Percentiles rank a stretch among this genome's conserved stretches.
These are phyloP conservation scores for Lepidium didymum DNA, from an alignment of 345 rosid species.

Conservation along the genomic window DNA sequence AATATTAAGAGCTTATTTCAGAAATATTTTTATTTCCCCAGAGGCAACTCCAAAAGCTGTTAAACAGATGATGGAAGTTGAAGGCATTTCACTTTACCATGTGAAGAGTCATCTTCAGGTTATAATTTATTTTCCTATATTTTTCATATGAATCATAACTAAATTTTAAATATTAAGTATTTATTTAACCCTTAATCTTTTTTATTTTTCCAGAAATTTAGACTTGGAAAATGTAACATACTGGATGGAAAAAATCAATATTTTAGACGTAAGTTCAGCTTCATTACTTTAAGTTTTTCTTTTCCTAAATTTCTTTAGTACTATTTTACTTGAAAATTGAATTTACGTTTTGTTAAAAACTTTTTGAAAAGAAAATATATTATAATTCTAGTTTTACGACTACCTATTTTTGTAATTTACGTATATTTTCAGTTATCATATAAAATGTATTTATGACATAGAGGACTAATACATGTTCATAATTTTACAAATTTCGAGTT, in stretches of 20 bases:
- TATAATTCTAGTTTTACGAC: neutral
- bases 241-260: neutral
- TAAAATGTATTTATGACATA: neutral
- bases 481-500: neutral
- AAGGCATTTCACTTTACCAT: constrained; percentile 27
- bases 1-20: neutral
- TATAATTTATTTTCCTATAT: neutral
- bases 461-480: neutral
- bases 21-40: neutral
- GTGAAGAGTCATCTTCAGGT: constrained; percentile 31
- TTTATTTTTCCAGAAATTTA: constrained; percentile 17
- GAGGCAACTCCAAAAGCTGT: constrained; percentile 26
- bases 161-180: neutral
- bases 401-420: neutral
- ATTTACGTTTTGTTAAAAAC: neutral
- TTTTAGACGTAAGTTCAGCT: constrained; percentile 10
- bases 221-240: constrained; percentile 23
- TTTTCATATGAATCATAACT: neutral
- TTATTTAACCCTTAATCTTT: neutral
- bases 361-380: neutral
- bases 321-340: neutral
- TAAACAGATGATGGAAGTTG: constrained; percentile 16
- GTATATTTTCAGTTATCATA: neutral
- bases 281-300: neutral
- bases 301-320: neutral